Evolutionary conservation across 192 early-diverging fungal species (phyloP).

Genomic region (Coemansia pectinata): DNA sequence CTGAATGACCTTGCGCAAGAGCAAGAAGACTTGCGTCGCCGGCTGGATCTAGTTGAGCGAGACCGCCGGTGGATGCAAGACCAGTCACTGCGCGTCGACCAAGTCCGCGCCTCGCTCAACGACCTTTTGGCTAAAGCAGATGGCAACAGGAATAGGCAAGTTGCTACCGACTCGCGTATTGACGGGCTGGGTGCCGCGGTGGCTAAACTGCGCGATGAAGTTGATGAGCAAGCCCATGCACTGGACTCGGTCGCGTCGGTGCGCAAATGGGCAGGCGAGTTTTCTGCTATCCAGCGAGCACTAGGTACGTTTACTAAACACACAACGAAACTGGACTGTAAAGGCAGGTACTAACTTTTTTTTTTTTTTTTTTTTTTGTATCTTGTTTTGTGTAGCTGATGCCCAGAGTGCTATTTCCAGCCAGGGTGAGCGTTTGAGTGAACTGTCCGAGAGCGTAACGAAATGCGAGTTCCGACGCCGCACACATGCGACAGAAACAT

Average conservation of each 20-base stretch:
- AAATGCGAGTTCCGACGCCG: slow-evolving; percentile 8
- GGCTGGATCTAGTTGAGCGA: slow-evolving; percentile 32
- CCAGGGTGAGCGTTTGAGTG: background rate
- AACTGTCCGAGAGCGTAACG: background rate
- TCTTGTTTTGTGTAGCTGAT: background rate
- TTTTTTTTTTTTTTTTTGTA: background rate
- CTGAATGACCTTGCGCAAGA: slow-evolving; percentile 14
- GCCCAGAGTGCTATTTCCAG: background rate
- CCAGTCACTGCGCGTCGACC: slow-evolving; percentile 48
- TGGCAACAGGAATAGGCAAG: background rate
- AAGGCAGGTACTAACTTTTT: background rate
- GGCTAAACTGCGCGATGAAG: slow-evolving; percentile 25
- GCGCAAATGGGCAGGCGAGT: slow-evolving; percentile 13
- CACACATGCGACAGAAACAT: background rate
- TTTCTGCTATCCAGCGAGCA: background rate
- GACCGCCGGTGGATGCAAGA: slow-evolving; percentile 53
- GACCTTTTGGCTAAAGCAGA: slow-evolving; percentile 26
- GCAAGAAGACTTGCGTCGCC: slow-evolving; percentile 34
- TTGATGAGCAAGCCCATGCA: slow-evolving; percentile 15
- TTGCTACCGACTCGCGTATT: slow-evolving; percentile 8
- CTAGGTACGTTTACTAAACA: slow-evolving; percentile 5
- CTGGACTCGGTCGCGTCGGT: slow-evolving; percentile 3
- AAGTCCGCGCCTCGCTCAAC: slow-evolving; percentile 23
- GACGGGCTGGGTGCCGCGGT: slow-evolving; percentile 3
- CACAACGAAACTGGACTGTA: background rate